A percentile compares a stretch with the other conserved stretches of the same genome.
Conservation (phyloP, 2,329 filamentous ascomycete species). For the Lecanicillium sp. region DNA sequence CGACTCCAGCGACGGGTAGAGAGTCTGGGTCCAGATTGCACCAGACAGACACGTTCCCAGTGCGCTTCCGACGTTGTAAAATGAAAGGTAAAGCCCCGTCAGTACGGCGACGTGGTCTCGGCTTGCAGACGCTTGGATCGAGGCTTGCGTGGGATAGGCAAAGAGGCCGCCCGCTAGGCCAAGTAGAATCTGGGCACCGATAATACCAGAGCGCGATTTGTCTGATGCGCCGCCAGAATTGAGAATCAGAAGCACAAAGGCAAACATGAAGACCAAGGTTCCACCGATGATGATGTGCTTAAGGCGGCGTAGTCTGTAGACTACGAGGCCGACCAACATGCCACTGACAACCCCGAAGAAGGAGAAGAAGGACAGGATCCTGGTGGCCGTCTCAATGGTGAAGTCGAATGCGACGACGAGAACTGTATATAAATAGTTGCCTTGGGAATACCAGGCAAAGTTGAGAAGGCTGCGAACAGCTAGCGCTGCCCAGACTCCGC, state of each 20-base stretch:
- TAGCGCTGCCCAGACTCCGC: constrained; percentile 53
- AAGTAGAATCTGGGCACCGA: constrained; percentile 47
- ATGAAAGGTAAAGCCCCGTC: constrained; percentile 30
- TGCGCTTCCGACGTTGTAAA: constrained; percentile 34
- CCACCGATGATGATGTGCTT: constrained; percentile 52
- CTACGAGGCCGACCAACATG: constrained; percentile 40
- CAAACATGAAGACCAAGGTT: constrained; percentile 46
- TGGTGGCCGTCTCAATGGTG: constrained; percentile 43
- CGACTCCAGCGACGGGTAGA: constrained; percentile 22
- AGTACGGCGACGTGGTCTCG: constrained; percentile 30
- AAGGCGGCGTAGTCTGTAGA: constrained; percentile 43
- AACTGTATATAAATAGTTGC: constrained; percentile 52
- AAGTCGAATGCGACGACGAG: constrained; percentile 52
- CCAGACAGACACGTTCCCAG: constrained; percentile 32
- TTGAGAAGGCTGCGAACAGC: constrained; percentile 44
- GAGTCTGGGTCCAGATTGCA: constrained; percentile 33
- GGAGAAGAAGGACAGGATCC: constrained; percentile 48
- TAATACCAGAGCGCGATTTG: constrained; percentile 39
- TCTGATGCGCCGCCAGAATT: constrained; percentile 40
- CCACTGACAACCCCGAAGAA: constrained; percentile 48
- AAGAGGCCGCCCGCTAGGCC: constrained; percentile 54
- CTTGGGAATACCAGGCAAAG: constrained; percentile 49
- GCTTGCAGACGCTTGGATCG: constrained; percentile 29
- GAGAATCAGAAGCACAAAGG: constrained; percentile 47
- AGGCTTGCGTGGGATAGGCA: constrained; percentile 31